Percentiles rank a stretch among this genome's conserved stretches.
Conservation (phyloP, 176 grass and related monocot species). For the Hordeum marinum region DNA sequence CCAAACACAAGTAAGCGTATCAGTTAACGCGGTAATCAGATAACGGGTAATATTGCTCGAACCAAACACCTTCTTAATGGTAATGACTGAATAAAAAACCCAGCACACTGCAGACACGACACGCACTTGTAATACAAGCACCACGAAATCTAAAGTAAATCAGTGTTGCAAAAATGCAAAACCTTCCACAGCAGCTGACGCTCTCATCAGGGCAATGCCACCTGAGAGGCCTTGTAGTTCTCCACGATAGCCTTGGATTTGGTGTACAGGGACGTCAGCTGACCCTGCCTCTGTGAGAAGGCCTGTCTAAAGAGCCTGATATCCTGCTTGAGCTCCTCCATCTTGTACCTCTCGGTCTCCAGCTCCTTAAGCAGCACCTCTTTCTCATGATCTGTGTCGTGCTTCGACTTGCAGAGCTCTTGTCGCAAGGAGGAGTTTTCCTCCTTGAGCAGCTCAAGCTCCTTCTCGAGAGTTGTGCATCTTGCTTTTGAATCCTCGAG, state of each 20-base stretch:
- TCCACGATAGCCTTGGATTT: constrained; percentile 81
- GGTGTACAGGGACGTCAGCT: constrained; percentile 59
- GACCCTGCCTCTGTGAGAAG: constrained; percentile 51
- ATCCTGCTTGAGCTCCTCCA: constrained; percentile 72
- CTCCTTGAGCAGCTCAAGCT: constrained; percentile 31
- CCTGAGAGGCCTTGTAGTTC: constrained; percentile 44
- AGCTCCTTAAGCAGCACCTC: constrained; percentile 42
- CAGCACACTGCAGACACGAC: background rate
- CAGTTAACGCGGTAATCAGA: too few relatives aligned
- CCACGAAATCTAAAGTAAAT: constrained; percentile 9
- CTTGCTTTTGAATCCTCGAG: constrained; percentile 42
- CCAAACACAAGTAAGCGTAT: too few relatives aligned
- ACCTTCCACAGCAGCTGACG: background rate
- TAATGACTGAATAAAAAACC: background rate
- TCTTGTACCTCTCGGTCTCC: constrained; percentile 24
- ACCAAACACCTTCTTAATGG: background rate
- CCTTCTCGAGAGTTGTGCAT: constrained; percentile 47
- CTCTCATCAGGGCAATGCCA: constrained; percentile 29
- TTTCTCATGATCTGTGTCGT: constrained; percentile 39
- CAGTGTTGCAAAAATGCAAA: background rate
- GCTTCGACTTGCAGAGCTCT: constrained; percentile 32
- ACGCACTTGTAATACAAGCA: background rate
- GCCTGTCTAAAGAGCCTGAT: constrained; percentile 48
- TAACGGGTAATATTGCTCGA: too few relatives aligned
- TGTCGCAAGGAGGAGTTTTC: constrained; percentile 44